These are phyloP conservation scores for Coriaria nepalensis DNA, from an alignment of 306 rosid genomes.

Conservation along the genomic window DNA sequence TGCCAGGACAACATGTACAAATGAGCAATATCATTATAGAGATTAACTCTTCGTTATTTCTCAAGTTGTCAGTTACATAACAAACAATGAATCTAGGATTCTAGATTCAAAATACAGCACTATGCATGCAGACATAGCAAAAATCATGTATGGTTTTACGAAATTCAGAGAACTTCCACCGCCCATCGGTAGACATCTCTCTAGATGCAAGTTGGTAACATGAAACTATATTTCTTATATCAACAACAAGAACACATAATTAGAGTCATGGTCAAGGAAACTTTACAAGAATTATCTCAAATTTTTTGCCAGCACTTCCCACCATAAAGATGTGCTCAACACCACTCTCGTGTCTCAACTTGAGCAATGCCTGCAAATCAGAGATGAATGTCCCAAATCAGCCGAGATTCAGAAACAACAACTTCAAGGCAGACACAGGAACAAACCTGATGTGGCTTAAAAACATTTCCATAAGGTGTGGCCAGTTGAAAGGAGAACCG, in stretches of 20 bases:
- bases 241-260: neutral
- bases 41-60: neutral
- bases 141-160: too few species aligned
- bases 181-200: too few species aligned
- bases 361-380: conserved; percentile 73
- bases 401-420: conserved; percentile 4
- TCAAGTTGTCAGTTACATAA: neutral
- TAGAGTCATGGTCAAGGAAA: conserved; percentile 17
- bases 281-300: conserved; percentile 77
- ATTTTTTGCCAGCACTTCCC: conserved; percentile 61
- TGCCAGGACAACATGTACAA: conserved; percentile 17
- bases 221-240: too few species aligned
- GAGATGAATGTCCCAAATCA: conserved; percentile 22
- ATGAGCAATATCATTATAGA: conserved; percentile 17
- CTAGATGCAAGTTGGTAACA: too few species aligned
- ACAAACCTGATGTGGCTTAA: conserved; percentile 94
- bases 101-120: neutral
- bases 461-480: conserved; percentile 53
- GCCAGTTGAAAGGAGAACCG: conserved; percentile 67
- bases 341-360: conserved; percentile 69
- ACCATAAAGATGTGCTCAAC: conserved; percentile 82
- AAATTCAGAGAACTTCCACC: too few species aligned
- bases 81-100: neutral
- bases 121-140: too few species aligned
- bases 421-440: conserved; percentile 13